Evolutionary conservation across 148 eudicot species (phyloP), one percentile per base, ranked within the genome.

Genomic region (Chenopodium berlandieri): DNA sequence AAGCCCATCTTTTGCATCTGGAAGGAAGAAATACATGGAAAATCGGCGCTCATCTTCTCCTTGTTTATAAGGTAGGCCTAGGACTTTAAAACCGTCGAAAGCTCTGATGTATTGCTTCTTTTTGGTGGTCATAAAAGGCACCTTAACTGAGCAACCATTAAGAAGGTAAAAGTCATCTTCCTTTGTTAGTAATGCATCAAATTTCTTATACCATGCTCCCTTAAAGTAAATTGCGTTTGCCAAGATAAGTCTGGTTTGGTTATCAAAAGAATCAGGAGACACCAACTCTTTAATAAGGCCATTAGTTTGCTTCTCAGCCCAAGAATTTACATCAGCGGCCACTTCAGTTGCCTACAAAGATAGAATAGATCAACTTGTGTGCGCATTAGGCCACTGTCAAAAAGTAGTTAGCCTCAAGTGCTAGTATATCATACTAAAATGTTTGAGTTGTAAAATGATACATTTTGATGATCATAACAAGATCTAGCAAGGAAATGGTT

Each of bases 221-320:
- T 94, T 94, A 79, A 90, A 94, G 79, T 92, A 94, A 50, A 94
- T 78, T 9, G 93, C 97, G 77, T 92, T 94, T 22, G 97, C 91
- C 80, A 91, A 86, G 78, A 94, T 85, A 64, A 94, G 91, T 82
- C 86, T 85, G 12, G 98, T 91, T 1, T 86, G 37, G 44, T 60
- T 32, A 48, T 88, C 91, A 16, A 92, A 87, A 40, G 93, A 85
- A 19, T 88, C 92, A 27, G 89, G 75, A 75, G 98, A 92, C 80
- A 94, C 93, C 60, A 92, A 79, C 25, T 89, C 93, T 79, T 89
- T 91, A 66, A 94, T 88, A 54, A 92, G 90, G 81, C 97, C 98
- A 85, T 63, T 90, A 44, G 97, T 94, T 69, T 91, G 82, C 82
- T 86, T 91, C 68, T 89, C 91, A 64, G 92, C 97, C 98, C 98